Evolutionary conservation across 2,329 filamentous ascomycete species (phyloP), one percentile per base, ranked within the genome.

Genomic region (Chrysosphaeria jannelii): DNA sequence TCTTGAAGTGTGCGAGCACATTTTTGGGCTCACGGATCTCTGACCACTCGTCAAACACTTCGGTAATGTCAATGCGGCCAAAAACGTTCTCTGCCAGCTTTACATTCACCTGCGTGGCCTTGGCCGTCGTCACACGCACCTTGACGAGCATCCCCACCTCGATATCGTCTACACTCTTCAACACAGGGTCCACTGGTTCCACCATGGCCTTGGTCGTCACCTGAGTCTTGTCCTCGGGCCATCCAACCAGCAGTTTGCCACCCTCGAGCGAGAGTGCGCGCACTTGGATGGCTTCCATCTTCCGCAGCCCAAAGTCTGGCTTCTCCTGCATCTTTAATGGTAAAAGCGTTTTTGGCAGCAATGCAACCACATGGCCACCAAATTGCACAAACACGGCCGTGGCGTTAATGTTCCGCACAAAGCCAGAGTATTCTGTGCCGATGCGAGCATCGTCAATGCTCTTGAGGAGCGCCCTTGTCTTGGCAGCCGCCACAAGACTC

Each of bases 101-200:
- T 5, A 97, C 76, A 33, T 93, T 93, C 26, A 93, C 50, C 40
- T 97, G 85, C 0, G 81, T 91, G 23, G 68, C 67, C 43, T 89
- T 90, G 37, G 91, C 50, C 0, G 75, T 75, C n/a, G 60, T 58
- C 21, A 97, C 60, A 34, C 57, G 68, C 19, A 72, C 81, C 38
- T 72, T 76, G 6, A 66, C 64, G 22, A 70, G 40, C 32, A 57
- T 68, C 25, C 81, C 81, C 14, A 76, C 51, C 2, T 50, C 50
- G 23, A 90, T 57, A 32, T 90, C 75, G 21, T 65, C 61, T n/a
- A 69, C 50, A 5, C 61, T 57, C 16, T 47, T 51, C 28, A 74
- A 52, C 4, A 47, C 50, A 6, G 54, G 47, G 35, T 88, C 75
- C 5, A 79, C 45, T 3, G 48, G 39, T 21, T 51, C 49, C 15